Conservation (phyloP, 2,329 filamentous ascomycete genomes). For the Pseudogymnoascus sp. region DNA sequence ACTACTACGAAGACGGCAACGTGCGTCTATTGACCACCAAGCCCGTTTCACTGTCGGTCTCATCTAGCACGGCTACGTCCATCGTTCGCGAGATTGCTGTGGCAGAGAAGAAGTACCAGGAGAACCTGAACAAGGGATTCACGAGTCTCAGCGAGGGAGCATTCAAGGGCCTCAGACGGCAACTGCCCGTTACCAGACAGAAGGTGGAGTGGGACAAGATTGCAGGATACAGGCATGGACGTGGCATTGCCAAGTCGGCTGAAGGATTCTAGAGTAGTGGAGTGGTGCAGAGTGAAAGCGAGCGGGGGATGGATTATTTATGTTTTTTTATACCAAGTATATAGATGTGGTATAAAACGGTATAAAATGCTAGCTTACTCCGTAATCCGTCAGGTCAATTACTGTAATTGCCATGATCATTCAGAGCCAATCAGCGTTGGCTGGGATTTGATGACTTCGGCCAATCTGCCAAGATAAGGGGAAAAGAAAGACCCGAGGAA, state of each 20-base stretch:
- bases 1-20: constrained; percentile 99
- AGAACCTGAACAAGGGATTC: constrained; percentile 90
- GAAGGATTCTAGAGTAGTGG: neutral
- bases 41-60: constrained; percentile 54
- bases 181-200: constrained; percentile 92
- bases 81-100: constrained; percentile 71
- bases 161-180: constrained; percentile 87
- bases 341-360: constrained; percentile 3
- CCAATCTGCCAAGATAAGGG: neutral
- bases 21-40: constrained; percentile 90
- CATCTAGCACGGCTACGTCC: constrained; percentile 50
- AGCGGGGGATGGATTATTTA: neutral
- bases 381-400: neutral
- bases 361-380: constrained; percentile 4
- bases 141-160: constrained; percentile 82
- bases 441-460: neutral
- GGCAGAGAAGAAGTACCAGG: constrained; percentile 88
- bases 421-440: constrained; percentile 3
- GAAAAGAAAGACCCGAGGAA: constrained; percentile 4
- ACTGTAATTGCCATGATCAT: neutral
- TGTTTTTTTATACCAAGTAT: constrained; percentile 7
- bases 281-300: neutral
- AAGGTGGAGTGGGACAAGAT: constrained; percentile 99
- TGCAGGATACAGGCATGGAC: constrained; percentile 78
- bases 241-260: constrained; percentile 58